Conservation (phyloP, 2,329 filamentous ascomycete species). For the Penicillium sp. region DNA sequence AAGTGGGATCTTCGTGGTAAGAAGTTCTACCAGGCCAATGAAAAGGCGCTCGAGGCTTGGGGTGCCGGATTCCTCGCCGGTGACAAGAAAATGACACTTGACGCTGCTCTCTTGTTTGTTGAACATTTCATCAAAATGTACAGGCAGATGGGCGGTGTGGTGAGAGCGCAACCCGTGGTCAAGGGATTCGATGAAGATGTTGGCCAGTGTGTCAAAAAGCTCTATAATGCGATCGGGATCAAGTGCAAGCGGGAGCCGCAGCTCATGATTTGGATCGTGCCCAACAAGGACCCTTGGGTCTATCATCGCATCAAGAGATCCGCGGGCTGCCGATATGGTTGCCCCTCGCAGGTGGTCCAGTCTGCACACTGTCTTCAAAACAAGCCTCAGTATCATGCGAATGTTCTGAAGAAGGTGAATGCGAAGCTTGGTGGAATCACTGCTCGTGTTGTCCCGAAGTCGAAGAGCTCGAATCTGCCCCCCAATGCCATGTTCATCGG, state of each 20-base stretch:
- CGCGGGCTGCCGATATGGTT: slow-evolving; percentile 78
- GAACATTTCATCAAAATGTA: slow-evolving; percentile 61
- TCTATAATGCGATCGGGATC: slow-evolving; percentile 48
- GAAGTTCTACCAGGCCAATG: slow-evolving; percentile 68
- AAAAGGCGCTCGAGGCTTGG: slow-evolving; percentile 65
- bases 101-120: slow-evolving; percentile 52
- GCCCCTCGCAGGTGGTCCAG: slow-evolving; percentile 79
- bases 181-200: slow-evolving; percentile 44
- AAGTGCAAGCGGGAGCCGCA: slow-evolving; percentile 57
- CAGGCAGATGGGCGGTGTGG: slow-evolving; percentile 56
- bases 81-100: slow-evolving; percentile 48
- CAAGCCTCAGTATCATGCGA: slow-evolving; percentile 81
- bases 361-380: slow-evolving; percentile 63
- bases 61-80: slow-evolving; percentile 64
- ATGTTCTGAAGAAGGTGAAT: slow-evolving; percentile 95
- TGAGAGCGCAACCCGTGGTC: slow-evolving; percentile 48
- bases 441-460: slow-evolving; percentile 48
- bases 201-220: slow-evolving; percentile 53
- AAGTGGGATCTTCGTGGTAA: slow-evolving; percentile 85
- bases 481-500: slow-evolving; percentile 75
- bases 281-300: slow-evolving; percentile 63
- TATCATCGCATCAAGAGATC: slow-evolving; percentile 89
- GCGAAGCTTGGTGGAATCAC: slow-evolving; percentile 88
- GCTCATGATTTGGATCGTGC: slow-evolving; percentile 74
- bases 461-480: slow-evolving; percentile 37